Evolutionary conservation across 441 rosid genomes (phyloP).

Genomic region (Populus hybrid): DNA sequence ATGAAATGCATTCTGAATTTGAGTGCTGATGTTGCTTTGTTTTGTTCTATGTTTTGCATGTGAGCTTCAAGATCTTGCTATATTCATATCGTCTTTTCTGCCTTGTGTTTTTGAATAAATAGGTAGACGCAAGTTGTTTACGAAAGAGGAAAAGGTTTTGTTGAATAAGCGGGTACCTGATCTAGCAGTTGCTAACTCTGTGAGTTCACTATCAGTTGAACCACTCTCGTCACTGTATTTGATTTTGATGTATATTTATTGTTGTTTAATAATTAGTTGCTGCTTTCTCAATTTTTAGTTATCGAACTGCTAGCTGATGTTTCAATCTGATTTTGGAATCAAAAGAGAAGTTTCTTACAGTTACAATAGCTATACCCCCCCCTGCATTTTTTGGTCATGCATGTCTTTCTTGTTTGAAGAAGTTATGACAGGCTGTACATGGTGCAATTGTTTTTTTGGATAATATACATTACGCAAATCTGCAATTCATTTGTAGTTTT

Average conservation of each 20-base stretch:
- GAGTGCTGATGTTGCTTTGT: not conserved
- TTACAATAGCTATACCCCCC: not conserved
- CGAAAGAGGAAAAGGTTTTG: slow-evolving; percentile 72
- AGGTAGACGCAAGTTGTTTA: slow-evolving; percentile 65
- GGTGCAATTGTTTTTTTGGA: not conserved
- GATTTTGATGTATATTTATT: not conserved
- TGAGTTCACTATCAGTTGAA: slow-evolving; percentile 36
- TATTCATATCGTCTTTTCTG: not conserved
- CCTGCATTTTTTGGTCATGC: not conserved
- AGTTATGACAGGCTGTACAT: not conserved
- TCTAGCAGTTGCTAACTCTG: slow-evolving; percentile 67
- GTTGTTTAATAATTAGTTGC: not conserved
- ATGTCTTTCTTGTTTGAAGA: not conserved
- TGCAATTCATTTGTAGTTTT: not conserved
- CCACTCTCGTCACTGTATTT: not conserved
- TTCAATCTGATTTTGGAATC: not conserved
- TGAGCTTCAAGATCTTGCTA: not conserved
- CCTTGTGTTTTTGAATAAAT: slow-evolving; percentile 15
- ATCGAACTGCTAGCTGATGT: not conserved
- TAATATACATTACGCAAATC: not conserved
- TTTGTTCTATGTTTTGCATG: not conserved
- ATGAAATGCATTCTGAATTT: not conserved
- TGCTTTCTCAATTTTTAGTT: not conserved
- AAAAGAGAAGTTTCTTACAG: not conserved
- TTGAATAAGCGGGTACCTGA: slow-evolving; percentile 67